Base-by-base conservation (phyloP, 75 land plant species). In the Azolla pinnata region DNA sequence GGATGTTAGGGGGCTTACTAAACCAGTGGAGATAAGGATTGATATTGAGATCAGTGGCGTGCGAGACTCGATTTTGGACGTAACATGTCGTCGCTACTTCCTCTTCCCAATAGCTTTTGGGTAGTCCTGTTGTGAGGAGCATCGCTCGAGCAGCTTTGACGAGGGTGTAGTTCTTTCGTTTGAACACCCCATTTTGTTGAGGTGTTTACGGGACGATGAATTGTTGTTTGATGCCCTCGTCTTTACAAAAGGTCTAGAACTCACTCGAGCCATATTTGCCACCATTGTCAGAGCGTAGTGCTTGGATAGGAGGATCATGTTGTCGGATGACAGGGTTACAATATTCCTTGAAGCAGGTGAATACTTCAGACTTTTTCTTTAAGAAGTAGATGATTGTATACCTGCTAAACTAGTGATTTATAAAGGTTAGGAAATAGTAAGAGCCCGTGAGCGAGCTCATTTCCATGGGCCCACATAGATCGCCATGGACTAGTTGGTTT, bases 101-200 rank as follows among this genome's bases (percentile, higher is more conserved):
- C 53, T 71, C 63, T 17, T 16, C 74, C 67, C 63, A 71, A 24
- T 47, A 71, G 16, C 29, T 8, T 31, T 59, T 71, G 7, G 67
- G 56, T 0, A 64, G 33, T 9, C 28, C 21, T 38, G 56, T 64
- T 0, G 0, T 54, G 1, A 63, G 27, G 33, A 71, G 29, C 67
- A 71, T 64, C 46, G 56, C 58, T 19, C 57, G 29, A 2, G 63
- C 67, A 61, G 59, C 52, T 33, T 71, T 56, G 24, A 54, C 33
- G 23, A 69, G 28, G 17, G 59, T 44, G 4, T 51, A 1, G 31
- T 69, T 62, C 21, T 67, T 67, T 5, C 69, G 18, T 59, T 67
- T 55, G 5, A 42, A 49, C 8, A 67, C 62, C 4, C 60, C 60
- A 56, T 70, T 70, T 25, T 70, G 67, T 40, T 57, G 25, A 45